Evolutionary conservation across 176 grass and related monocot genomes (phyloP).

Genomic region (Musa troglodytarum): DNA sequence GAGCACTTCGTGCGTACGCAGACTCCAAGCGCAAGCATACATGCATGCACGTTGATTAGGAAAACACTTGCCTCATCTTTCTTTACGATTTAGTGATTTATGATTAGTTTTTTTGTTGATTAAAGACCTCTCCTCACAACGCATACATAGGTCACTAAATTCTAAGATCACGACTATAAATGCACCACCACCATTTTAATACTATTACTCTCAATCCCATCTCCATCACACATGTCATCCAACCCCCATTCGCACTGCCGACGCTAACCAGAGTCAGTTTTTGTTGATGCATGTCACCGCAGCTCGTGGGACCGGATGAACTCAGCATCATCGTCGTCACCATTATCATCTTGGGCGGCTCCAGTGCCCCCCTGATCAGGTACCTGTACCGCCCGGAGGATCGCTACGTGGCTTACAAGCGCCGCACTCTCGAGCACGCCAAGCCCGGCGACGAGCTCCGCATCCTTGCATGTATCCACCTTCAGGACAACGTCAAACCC

Average conservation of each 20-base stretch:
- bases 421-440: conserved; percentile 67
- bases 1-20: conserved; percentile 37
- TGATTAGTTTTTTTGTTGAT: too few species aligned
- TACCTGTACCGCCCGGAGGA: conserved; percentile 57
- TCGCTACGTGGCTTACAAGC: conserved; percentile 70
- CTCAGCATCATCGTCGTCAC: conserved; percentile 17
- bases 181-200: too few species aligned
- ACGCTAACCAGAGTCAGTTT: too few species aligned
- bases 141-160: too few species aligned
- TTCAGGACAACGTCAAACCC: conserved; percentile 21
- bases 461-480: conserved; percentile 56
- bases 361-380: conserved; percentile 41
- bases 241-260: too few species aligned
- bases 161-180: too few species aligned
- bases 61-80: neutral
- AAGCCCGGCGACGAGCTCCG: conserved; percentile 56
- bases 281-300: too few species aligned
- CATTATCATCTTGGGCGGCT: conserved; percentile 35
- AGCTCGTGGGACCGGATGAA: too few species aligned
- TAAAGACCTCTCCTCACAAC: too few species aligned
- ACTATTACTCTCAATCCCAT: too few species aligned
- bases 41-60: neutral
- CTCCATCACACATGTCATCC: too few species aligned
- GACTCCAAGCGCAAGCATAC: neutral
- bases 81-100: neutral